Evolutionary conservation across 2,329 filamentous ascomycete genomes (phyloP), one percentile per base, ranked within the genome.

Genomic region (Aaosphaeria arxii): DNA sequence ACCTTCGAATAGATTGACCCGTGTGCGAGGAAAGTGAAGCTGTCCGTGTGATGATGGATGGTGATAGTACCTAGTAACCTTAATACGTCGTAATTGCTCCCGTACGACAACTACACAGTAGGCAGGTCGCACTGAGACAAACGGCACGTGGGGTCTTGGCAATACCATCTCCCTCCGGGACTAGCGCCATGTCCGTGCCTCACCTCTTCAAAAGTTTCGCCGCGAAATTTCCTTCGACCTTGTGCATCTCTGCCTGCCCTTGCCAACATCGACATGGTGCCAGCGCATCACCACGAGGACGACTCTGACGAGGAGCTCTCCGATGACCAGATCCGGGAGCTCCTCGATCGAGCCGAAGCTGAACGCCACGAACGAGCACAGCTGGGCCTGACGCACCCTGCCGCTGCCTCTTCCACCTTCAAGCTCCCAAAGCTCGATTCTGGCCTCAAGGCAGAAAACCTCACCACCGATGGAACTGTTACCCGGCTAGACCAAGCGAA

Each of bases 331-430:
- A 80, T 88, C 44, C 78, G 83, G 46, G 72, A 80, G 62, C 74
- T 89, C 47, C 77, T 89, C 44, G 75, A 77, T 46, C 78, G 86
- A 68, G 85, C 86, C 47, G 83, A 87, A 68, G 85, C 86, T 48
- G 83, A 87, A 59, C 67, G 71, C 50, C 77, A 85, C 52, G 70
- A 88, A 57, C 66, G 72, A 44, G 68, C 73, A 57, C 73, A 73
- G 52, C 64, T 68, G 48, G 52, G 68, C 58, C 57, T 63, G 64
- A 55, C 57, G 35, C 52, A 53, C 58, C 57, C 63, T 64, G 56
- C 58, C 38, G 30, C 33, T 11, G 30, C 49, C 32, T 54, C 66
- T 39, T 55, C 54, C 30, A 61, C 61, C 49, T 70, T 71, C 59
- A 79, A 71, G 51, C 74, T 83, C 44, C 79, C 80, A 9, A 77